phyloP scores from a whole-genome alignment of 1,139 yeast species.

The Pichia sp. region DNA sequence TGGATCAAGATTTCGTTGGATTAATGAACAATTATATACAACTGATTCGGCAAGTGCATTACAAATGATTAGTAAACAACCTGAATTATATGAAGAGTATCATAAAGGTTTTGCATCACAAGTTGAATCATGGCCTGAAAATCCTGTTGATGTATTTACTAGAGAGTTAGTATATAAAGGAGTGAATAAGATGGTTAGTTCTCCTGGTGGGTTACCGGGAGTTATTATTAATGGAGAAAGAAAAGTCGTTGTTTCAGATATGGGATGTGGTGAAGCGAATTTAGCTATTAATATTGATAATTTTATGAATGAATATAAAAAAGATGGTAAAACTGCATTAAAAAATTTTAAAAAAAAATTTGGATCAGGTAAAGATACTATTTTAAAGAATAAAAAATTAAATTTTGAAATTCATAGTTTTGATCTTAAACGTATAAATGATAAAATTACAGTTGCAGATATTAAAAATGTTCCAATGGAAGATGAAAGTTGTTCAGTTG shows the following conservation, averaged over 20 bases:
- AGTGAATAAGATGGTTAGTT: conserved; percentile 63
- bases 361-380: conserved; percentile 22
- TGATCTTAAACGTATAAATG: conserved; percentile 82
- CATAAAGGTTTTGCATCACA: conserved; percentile 94
- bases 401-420: conserved; percentile 75
- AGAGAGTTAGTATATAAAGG: conserved; percentile 57
- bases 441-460: conserved; percentile 91
- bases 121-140: conserved; percentile 96
- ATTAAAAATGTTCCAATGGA: conserved; percentile 81
- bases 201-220: conserved; percentile 94
- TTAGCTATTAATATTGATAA: conserved; percentile 60
- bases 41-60: conserved; percentile 74
- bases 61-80: conserved; percentile 68
- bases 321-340: conserved; percentile 32
- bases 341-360: conserved; percentile 33
- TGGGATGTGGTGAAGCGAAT: conserved; percentile 99
- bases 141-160: conserved; percentile 88
- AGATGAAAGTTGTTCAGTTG: conserved; percentile 74
- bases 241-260: conserved; percentile 78
- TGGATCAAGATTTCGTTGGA: conserved; percentile 96
- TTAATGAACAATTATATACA: conserved; percentile 90
- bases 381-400: conserved; percentile 34
- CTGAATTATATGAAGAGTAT: conserved; percentile 85
- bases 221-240: conserved; percentile 30
- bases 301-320: conserved; percentile 32